These are phyloP conservation scores for Cicer pinnatifidum DNA, from an alignment of 306 rosid species.

Conservation along the genomic window DNA sequence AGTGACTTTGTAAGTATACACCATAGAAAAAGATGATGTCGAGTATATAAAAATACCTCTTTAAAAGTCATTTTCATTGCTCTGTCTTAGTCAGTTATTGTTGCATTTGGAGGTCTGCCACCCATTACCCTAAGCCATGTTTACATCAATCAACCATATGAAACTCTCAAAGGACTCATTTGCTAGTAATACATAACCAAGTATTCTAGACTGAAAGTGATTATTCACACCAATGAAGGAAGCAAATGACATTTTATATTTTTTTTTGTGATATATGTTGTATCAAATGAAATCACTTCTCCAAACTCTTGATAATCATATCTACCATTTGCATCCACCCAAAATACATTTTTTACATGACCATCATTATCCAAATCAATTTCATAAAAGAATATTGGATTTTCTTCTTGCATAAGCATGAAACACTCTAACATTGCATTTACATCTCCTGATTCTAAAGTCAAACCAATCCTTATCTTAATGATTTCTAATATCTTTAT, in stretches of 20 bases:
- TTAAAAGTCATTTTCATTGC: too few relatives aligned
- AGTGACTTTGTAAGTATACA: too few relatives aligned
- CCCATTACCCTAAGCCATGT: background rate
- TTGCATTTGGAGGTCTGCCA: background rate
- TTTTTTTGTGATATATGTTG: background rate
- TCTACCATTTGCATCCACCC: background rate
- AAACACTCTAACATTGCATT: background rate
- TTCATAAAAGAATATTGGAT: background rate
- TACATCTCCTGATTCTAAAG: too few relatives aligned
- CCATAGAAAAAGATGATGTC: too few relatives aligned
- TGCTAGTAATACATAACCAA: slow-evolving; percentile 1
- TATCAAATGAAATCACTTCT: slow-evolving; percentile 3
- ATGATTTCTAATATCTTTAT: too few relatives aligned
- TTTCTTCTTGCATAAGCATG: slow-evolving; percentile 1
- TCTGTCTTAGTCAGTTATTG: too few relatives aligned
- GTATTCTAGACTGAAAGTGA: background rate
- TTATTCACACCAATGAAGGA: background rate
- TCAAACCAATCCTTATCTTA: too few relatives aligned
- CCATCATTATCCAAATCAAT: background rate
- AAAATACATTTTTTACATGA: background rate
- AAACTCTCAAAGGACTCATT: background rate
- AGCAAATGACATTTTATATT: slow-evolving; percentile 7
- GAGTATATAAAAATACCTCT: too few relatives aligned
- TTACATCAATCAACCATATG: background rate
- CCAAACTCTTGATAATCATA: background rate